Conservation (phyloP, 106 monocot species). For the Vanilla planifolia region DNA sequence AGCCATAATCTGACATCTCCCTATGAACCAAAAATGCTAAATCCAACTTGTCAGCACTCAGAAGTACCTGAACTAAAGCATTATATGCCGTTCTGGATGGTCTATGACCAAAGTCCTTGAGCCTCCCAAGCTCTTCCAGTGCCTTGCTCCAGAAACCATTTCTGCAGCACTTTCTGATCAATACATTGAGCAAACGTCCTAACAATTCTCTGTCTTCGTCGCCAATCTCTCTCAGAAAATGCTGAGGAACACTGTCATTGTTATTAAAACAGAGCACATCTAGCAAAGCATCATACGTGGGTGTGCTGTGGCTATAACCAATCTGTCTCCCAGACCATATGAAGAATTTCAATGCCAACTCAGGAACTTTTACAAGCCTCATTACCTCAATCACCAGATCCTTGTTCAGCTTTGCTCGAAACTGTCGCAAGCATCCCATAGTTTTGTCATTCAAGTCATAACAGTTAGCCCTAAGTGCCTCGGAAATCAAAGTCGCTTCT, state of each 20-base stretch:
- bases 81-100: conserved; percentile 64
- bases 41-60: conserved; percentile 58
- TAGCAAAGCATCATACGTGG: conserved; percentile 48
- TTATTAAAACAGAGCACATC: conserved; percentile 50
- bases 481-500: conserved; percentile 44
- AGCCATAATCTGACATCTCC: conserved; percentile 73
- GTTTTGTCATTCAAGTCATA: conserved; percentile 42
- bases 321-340: conserved; percentile 86
- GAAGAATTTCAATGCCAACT: conserved; percentile 70
- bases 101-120: conserved; percentile 79
- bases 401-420: conserved; percentile 50
- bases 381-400: conserved; percentile 61
- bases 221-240: conserved; percentile 59
- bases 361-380: conserved; percentile 30
- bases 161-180: conserved; percentile 69
- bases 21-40: conserved; percentile 69
- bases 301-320: conserved; percentile 61
- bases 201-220: conserved; percentile 80
- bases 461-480: conserved; percentile 31
- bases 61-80: conserved; percentile 64
- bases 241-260: conserved; percentile 29
- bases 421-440: conserved; percentile 50
- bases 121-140: conserved; percentile 74
- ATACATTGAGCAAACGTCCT: conserved; percentile 66
- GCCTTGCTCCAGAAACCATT: conserved; percentile 69